A percentile compares a stretch with the other conserved stretches of the same genome.
These are phyloP conservation scores for Ascoidea rubescens DNA, from an alignment of 805 yeast species.

Conservation along the genomic window DNA sequence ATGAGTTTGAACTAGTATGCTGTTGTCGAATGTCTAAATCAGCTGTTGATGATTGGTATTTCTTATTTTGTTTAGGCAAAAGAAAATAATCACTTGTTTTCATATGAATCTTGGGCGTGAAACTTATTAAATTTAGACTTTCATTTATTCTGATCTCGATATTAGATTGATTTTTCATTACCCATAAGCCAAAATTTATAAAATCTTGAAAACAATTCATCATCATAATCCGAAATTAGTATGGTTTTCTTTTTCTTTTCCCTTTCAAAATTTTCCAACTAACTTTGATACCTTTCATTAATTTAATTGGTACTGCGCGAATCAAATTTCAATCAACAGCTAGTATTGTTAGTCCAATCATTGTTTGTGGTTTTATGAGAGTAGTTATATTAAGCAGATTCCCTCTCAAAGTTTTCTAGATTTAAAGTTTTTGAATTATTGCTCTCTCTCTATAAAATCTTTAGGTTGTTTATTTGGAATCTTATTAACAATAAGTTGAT, in stretches of 20 bases:
- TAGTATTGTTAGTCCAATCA: background rate
- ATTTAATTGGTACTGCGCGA: background rate
- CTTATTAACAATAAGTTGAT: background rate
- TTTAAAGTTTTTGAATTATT: background rate
- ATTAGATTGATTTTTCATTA: conserved; percentile 10
- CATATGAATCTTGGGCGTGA: background rate
- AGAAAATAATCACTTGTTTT: too few relatives aligned
- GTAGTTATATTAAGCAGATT: too few relatives aligned
- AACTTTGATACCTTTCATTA: background rate
- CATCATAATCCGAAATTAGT: conserved; percentile 1
- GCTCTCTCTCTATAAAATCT: background rate
- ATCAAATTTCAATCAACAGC: background rate
- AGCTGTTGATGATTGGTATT: too few relatives aligned
- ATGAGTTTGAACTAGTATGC: background rate
- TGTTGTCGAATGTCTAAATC: too few relatives aligned
- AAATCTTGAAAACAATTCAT: conserved; percentile 9
- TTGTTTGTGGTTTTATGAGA: background rate
- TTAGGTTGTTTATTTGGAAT: background rate
- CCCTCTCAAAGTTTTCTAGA: background rate
- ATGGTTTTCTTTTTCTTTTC: too few relatives aligned
- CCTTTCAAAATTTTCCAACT: background rate
- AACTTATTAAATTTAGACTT: conserved; percentile 4
- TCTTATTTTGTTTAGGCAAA: too few relatives aligned
- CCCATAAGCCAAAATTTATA: conserved; percentile 7
- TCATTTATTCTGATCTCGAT: conserved; percentile 4